Percentiles rank a stretch among this genome's conserved stretches.
Evolutionary conservation across 768 basidiomycete species (phyloP).

Genomic region (Suillus americanus): DNA sequence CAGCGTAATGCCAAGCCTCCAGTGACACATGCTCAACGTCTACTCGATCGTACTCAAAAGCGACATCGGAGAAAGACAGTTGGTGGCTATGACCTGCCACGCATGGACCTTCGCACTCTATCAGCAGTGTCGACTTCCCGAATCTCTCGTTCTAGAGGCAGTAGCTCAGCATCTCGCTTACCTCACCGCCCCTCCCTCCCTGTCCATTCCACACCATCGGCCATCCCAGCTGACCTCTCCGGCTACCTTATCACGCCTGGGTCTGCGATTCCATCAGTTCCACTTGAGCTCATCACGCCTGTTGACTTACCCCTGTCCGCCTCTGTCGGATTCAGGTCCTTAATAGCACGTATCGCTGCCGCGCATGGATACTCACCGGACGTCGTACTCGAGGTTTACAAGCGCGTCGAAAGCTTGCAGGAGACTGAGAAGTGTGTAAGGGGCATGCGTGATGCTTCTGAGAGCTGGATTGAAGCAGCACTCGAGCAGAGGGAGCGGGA

Average conservation of each 20-base stretch:
- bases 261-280: neutral
- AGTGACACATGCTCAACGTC: neutral
- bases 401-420: constrained; percentile 32
- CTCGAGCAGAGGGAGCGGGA: constrained; percentile 4
- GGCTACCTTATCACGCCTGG: constrained; percentile 4
- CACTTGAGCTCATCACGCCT: neutral
- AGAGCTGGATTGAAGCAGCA: constrained; percentile 20
- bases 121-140: constrained; percentile 12
- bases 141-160: neutral
- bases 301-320: constrained; percentile 17
- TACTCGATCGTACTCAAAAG: neutral
- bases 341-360: constrained; percentile 40
- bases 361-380: constrained; percentile 45
- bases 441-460: constrained; percentile 39
- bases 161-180: neutral
- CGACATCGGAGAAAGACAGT: constrained; percentile 13
- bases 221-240: neutral
- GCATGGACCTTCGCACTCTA: constrained; percentile 22
- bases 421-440: constrained; percentile 39
- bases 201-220: constrained; percentile 5
- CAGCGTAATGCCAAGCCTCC: neutral
- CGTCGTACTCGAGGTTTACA: constrained; percentile 41
- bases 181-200: constrained; percentile 23
- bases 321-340: constrained; percentile 29
- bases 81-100: constrained; percentile 14